Base-by-base conservation (phyloP, 257 asterid genomes). In the Haberlea rhodopensis region DNA sequence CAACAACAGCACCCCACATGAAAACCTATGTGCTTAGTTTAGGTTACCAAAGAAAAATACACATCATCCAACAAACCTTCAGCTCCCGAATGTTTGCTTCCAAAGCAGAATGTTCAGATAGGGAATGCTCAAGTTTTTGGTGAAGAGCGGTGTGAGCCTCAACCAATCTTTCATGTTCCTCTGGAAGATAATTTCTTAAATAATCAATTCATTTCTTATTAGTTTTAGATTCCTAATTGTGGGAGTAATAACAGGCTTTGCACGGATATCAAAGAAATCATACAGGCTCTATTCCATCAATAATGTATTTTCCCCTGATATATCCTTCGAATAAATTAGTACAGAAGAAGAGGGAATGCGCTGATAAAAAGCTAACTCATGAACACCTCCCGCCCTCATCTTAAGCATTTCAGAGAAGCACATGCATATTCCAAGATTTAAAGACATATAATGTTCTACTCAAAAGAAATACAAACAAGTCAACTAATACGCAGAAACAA, bases 91-190 rank as follows among this genome's bases (percentile, higher is more conserved):
- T 79, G 60, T 78, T 85, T 37, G 76, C 78, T 78, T 89, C 86
- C 31, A 76, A 68, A 62, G 76, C 62, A 65, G 83, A 74, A 68
- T 83, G 91, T 37, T 84, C 91, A 20, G 96, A 76, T 53, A 87
- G 79, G 21, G 87, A 77, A 48, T 81, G 80, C 78, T 83, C 88
- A 78, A 89, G 81, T 75, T 87, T 92, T 74, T 87, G 77, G 69
- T 74, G 79, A 37, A 92, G 75, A 53, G 71, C 69, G 28, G 91
- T 77, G 83, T 89, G 89, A 3, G 88, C 85, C 70, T 89, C 91
- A 11, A 77, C 82, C 73, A 90, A 62, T 68, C 81, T 85, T 76
- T 85, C 95, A 64, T 89, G 99, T 71, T 92, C 96, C 68, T 79
- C 99, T 90, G 82, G 75, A 72, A 69, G 61, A 70, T 22, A 56